A percentile compares a stretch with the other conserved stretches of the same genome.
These are phyloP conservation scores for Carex pumila DNA, from an alignment of 176 grass and related monocot genomes.

Conservation along the genomic window DNA sequence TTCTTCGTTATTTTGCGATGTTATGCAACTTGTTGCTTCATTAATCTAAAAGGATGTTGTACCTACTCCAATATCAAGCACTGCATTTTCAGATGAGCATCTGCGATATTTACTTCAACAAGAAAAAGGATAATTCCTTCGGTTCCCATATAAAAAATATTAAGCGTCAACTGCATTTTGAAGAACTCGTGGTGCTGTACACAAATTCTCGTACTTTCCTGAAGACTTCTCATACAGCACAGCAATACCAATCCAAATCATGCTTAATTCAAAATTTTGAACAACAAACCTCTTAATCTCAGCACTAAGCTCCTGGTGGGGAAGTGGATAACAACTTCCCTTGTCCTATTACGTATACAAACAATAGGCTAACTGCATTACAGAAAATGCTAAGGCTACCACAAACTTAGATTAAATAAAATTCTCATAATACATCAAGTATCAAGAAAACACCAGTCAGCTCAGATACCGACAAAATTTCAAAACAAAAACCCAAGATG, in stretches of 20 bases:
- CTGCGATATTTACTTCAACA: no score
- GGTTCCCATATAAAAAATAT: not conserved
- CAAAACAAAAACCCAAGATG: not conserved
- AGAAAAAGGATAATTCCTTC: no score
- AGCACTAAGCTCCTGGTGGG: not conserved
- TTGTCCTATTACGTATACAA: not conserved
- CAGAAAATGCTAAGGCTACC: not conserved
- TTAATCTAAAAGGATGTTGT: not conserved
- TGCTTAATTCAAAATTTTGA: not conserved
- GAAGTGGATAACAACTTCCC: not conserved
- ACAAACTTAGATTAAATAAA: not conserved
- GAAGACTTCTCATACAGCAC: not conserved
- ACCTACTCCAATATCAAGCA: not conserved
- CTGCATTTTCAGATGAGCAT: no score
- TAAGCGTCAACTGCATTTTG: not conserved
- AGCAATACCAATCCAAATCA: not conserved
- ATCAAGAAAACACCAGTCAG: conserved; percentile 6
- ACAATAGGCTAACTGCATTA: not conserved
- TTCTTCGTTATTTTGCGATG: not conserved
- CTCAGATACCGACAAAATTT: conserved; percentile 11
- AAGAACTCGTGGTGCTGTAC: not conserved
- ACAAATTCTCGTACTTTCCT: not conserved
- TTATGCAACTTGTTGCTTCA: not conserved
- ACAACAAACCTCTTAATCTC: not conserved
- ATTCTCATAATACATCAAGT: not conserved